Base-by-base conservation (phyloP, 2,329 filamentous ascomycete species). In the Berkeleyomyces basicola region DNA sequence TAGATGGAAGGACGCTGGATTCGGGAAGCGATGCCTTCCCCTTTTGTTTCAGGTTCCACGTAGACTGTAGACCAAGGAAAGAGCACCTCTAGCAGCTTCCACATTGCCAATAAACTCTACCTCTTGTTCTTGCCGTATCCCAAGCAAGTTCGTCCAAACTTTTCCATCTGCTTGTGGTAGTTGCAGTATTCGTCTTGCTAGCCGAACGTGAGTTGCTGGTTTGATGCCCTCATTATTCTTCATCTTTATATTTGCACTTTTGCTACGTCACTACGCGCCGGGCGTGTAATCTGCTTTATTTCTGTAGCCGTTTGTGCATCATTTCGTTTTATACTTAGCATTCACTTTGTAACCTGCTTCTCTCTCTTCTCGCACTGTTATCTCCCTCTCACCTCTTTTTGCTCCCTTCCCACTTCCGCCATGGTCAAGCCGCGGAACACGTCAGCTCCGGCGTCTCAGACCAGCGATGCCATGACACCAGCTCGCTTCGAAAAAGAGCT, bases 401-500 rank as follows among this genome's bases (percentile, higher is more conserved):
- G 23, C 1, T 44, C 23, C n/a, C 14, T 44, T 42, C 44, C 7
- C 47, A 53, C 44, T 44, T 33, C 51, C 39, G 11, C 65, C 33
- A 62, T 66, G 63, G 31, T 59, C 58, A 62, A 64, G 49, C 39
- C 47, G 37, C 16, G 49, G 36, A 14, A 36, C 33, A 49, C 51
- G 33, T 59, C 63, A 23, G 14, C 65, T 44, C 39, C 55, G 39
- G 55, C 23, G 6, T 47, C 64, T 42, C 40, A 61, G 11, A 16
- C 47, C n/a, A 64, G 70, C 11, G 66, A 71, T 61, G 68, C 73
- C 46, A 75, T 78, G 68, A 78, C 77, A 3, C 76, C 77, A n/a
- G 74, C 79, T 65, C 74, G 73, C 58, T 82, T 82, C 67, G 79
- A 82, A 68, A 73, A 73, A 64, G 80, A 83, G 67, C 77, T 83